Evolutionary conservation across 2,329 filamentous ascomycete genomes (phyloP).

Genomic region (Alternaria ethzedia): DNA sequence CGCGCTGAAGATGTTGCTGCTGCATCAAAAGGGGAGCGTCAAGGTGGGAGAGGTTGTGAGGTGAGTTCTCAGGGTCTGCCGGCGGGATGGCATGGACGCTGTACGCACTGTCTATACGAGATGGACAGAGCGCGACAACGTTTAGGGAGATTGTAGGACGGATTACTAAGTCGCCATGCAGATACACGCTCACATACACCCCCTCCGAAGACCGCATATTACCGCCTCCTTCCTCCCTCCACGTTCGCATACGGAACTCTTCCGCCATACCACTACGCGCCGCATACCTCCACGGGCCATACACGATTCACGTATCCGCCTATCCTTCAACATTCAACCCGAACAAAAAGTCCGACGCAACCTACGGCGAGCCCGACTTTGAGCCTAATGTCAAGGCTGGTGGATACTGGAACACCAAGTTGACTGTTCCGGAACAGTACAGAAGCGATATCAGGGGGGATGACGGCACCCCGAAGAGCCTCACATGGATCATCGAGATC

Average conservation of each 20-base stretch:
- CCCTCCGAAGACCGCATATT: constrained; percentile 88
- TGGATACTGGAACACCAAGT: constrained; percentile 79
- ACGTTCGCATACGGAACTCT: constrained; percentile 90
- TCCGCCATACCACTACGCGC: constrained; percentile 89
- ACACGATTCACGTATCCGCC: constrained; percentile 84
- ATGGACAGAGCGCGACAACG: not conserved
- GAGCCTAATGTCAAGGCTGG: constrained; percentile 97
- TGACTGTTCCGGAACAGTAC: constrained; percentile 80
- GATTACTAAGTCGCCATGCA: constrained; percentile 33
- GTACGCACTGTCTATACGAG: not conserved
- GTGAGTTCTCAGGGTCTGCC: constrained; percentile 48
- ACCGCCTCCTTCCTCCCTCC: constrained; percentile 79
- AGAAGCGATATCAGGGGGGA: constrained; percentile 51
- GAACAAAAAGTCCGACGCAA: constrained; percentile 74
- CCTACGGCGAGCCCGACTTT: constrained; percentile 83
- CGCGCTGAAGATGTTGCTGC: constrained; percentile 73
- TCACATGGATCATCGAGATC: constrained; percentile 90
- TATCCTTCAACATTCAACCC: constrained; percentile 86
- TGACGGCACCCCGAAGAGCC: constrained; percentile 57
- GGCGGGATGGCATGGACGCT: not conserved
- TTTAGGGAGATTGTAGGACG: not conserved
- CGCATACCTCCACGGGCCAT: constrained; percentile 95
- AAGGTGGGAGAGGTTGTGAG: constrained; percentile 94
- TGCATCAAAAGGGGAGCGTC: constrained; percentile 89
- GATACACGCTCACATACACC: constrained; percentile 87